Percentiles rank a stretch among this genome's conserved stretches.
Evolutionary conservation across 108 stramenopile genomes (phyloP).

Genomic region (Skeletonema costatum): DNA sequence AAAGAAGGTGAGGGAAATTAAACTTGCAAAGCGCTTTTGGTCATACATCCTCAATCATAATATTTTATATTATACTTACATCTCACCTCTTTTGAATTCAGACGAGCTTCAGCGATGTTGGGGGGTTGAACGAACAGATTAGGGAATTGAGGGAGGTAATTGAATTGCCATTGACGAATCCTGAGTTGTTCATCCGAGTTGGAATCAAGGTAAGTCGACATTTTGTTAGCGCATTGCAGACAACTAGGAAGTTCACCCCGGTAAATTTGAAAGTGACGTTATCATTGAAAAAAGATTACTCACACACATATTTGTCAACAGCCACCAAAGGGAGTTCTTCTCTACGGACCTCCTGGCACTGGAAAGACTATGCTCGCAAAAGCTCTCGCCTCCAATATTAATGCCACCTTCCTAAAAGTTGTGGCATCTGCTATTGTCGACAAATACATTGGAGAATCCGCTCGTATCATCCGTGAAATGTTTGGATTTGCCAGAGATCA

Average conservation of each 20-base stretch:
- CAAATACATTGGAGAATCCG: constrained; percentile 99
- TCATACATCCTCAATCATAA: too few species aligned
- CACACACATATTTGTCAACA: not conserved
- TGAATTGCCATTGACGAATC: constrained; percentile 98
- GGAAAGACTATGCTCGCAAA: constrained; percentile 95
- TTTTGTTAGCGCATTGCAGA: too few species aligned
- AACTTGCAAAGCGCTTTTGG: too few species aligned
- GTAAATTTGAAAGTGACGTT: too few species aligned
- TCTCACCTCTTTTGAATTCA: too few species aligned
- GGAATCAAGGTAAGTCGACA: constrained; percentile 92
- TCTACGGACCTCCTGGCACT: constrained; percentile 95
- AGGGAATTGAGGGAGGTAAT: constrained; percentile 97
- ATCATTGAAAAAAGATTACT: too few species aligned
- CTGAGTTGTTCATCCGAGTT: constrained; percentile 96
- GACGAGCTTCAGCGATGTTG: constrained; percentile 91
- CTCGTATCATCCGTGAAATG: constrained; percentile 98
- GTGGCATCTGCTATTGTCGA: constrained; percentile 98
- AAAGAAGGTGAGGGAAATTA: constrained; percentile 40
- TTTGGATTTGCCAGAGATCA: constrained; percentile 98
- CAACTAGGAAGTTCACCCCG: too few species aligned
- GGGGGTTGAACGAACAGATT: constrained; percentile 90
- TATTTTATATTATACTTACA: too few species aligned
- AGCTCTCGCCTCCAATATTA: constrained; percentile 96
- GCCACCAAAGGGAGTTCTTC: constrained; percentile 88
- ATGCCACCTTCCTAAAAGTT: constrained; percentile 97